Base-by-base conservation (phyloP, 2,329 filamentous ascomycete genomes). In the Phyllosticta citribraziliensis region DNA sequence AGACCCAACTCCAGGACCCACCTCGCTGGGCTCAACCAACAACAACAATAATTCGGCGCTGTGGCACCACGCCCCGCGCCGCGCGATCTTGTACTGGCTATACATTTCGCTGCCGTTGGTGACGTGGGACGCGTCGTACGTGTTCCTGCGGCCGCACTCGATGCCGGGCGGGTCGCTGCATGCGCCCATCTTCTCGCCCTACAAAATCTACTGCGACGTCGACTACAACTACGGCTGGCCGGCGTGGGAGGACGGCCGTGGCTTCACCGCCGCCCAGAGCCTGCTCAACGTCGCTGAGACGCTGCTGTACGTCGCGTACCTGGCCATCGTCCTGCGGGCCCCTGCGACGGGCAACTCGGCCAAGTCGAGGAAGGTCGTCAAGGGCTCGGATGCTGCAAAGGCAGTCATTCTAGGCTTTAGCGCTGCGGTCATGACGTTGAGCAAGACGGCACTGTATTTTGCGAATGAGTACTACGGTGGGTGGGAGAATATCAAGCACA, bases 191-290 rank as follows among this genome's bases (percentile, higher is more conserved):
- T 96, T 84, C 82, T 77, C 75, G 30, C 90, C 89, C 0, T 96
- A 96, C 75, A 84, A 82, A 69, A 83, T 95, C 1, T 96, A 96
- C 76, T 89, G 87, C 62, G 77, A 80, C 57, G 79, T 96, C 66
- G 91, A 96, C 74, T 80, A 91, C 72, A 80, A 93, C 33, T 96
- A 96, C 76, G 90, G 91, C 51, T 87, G 82, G 78, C 85, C 87
- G 67, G 86, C 88, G 3, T 90, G 82, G 71, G 76, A 88, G 63
- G 79, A 79, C 17, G 73, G 79, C 22, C 85, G 86, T 70, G 90
- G 91, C 40, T 96, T 95, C 75, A 89, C 88, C 0, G 83, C 81
- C 52, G 89, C 90, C 47, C 91, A 96, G 79, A 82, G 82, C 27
- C 67, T 78, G 6, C 70, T 92, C 65, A 94, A 93, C 69, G 72